Conservation (phyloP, 495 filamentous ascomycete genomes). For the Xylaria grammica region DNA sequence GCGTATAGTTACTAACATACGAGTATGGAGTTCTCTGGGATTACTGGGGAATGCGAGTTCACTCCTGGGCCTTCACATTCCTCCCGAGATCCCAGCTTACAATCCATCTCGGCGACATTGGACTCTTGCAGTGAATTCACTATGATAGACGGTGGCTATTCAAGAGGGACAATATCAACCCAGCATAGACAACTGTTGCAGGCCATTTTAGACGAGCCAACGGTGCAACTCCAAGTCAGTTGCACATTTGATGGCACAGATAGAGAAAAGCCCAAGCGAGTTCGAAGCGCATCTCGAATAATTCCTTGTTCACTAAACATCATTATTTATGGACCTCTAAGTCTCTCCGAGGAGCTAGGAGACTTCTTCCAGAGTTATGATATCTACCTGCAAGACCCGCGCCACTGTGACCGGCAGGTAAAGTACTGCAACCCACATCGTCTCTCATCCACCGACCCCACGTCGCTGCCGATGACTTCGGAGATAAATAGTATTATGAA, state of each 20-base stretch:
- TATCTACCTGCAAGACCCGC: slow-evolving; percentile 49
- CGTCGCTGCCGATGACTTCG: slow-evolving; percentile 22
- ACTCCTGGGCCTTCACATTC: background rate
- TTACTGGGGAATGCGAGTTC: slow-evolving; percentile 10
- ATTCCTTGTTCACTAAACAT: background rate
- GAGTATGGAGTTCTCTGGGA: slow-evolving; percentile 5
- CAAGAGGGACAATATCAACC: background rate
- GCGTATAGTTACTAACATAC: background rate
- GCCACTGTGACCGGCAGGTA: slow-evolving; percentile 35
- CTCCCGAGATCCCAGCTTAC: background rate
- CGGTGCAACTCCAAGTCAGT: slow-evolving; percentile 20
- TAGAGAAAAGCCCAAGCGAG: background rate
- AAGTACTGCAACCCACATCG: slow-evolving; percentile 53
- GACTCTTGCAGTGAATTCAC: background rate
- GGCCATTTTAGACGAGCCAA: slow-evolving; percentile 25
- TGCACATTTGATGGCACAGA: slow-evolving; percentile 8
- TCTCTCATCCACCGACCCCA: slow-evolving; percentile 36
- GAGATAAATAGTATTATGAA: slow-evolving; percentile 26
- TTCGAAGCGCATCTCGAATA: background rate
- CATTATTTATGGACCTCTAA: background rate
- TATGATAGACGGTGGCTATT: background rate
- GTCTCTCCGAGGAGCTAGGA: slow-evolving; percentile 26
- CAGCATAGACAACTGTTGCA: slow-evolving; percentile 18
- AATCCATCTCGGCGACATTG: background rate
- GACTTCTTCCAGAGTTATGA: slow-evolving; percentile 38